Evolutionary conservation across 805 yeast genomes (phyloP), one percentile per base, ranked within the genome.

Genomic region (Hanseniaspora thailandica): DNA sequence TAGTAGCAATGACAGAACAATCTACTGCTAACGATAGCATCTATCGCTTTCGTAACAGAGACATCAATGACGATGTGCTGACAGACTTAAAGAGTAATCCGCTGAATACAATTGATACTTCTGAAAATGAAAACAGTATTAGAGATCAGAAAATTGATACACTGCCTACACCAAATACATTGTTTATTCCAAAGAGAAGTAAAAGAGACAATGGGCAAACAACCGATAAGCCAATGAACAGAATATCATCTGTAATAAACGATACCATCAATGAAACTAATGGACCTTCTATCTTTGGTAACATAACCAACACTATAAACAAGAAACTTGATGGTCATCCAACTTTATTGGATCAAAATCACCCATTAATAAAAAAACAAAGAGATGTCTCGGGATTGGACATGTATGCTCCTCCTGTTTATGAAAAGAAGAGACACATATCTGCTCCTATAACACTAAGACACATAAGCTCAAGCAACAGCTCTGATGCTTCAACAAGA

Each of bases 401-500:
- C 13, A 19, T 38, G 15, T 23, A 28, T 12, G 35, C 26, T 9
- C 35, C 25, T 26, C 39, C 39, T 19, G 19, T 26, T 4, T 50
- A 50, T 35, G 43, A 50, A 20, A 50, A 33, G 13, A 35, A 43
- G 20, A 41, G 54, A 43, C 47, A 43, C 26, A 43, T 35, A 20
- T 50, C 54, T n/a, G 54, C 54, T 8, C 54, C 54, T 7, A 43
- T 50, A 13, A 34, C 22, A 20, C 33, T 28, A 2, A 50, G 54
- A 43, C 25, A 43, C 3, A 19, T 35, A 6, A 50, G 54, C 20
- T 25, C 44, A 15, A 47, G 33, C 28, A 30, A 15, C 13, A 46
- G 40, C 25, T 35, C 49, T 9, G 41, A 33, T 20, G 41, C n/a
- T 2, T 19, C 47, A 4, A 23, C 41, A 2, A 31, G 47, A 40